These are phyloP conservation scores for Kokia cookei DNA, from an alignment of 441 rosid species.

Conservation along the genomic window DNA sequence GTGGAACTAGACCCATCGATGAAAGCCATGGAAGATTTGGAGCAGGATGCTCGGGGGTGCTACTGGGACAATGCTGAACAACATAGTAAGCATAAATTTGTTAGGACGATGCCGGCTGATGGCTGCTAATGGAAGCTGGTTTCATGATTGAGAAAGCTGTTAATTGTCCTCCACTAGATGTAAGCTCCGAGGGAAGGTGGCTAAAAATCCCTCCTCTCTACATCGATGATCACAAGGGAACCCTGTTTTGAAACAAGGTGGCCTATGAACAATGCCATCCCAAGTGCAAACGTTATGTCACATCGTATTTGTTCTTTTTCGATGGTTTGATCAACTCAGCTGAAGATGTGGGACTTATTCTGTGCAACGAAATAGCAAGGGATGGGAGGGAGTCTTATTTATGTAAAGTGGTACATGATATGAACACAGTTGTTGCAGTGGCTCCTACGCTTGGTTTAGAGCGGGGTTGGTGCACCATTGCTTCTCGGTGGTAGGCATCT, in stretches of 20 bases:
- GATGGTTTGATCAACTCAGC: conserved; percentile 9
- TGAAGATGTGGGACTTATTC: conserved; percentile 3
- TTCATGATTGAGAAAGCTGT: neutral
- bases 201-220: conserved; percentile 11
- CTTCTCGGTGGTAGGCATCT: conserved; percentile 4
- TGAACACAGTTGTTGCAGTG: neutral
- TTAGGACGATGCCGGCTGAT: conserved; percentile 5
- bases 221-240: conserved; percentile 5
- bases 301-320: conserved; percentile 4
- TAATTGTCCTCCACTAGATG: conserved; percentile 1
- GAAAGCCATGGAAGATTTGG: conserved; percentile 8
- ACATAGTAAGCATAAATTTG: neutral
- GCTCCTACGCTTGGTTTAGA: neutral
- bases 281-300: neutral
- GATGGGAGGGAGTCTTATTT: neutral
- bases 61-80: conserved; percentile 1
- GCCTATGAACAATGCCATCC: conserved; percentile 11
- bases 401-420: neutral
- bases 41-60: conserved; percentile 6
- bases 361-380: conserved; percentile 11
- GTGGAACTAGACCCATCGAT: neutral
- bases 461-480: conserved; percentile 9
- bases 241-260: conserved; percentile 5
- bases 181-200: neutral
- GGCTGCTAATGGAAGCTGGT: conserved; percentile 6